These are phyloP conservation scores for Neurospora sp. DNA, from an alignment of 495 filamentous ascomycete genomes.

Conservation along the genomic window DNA sequence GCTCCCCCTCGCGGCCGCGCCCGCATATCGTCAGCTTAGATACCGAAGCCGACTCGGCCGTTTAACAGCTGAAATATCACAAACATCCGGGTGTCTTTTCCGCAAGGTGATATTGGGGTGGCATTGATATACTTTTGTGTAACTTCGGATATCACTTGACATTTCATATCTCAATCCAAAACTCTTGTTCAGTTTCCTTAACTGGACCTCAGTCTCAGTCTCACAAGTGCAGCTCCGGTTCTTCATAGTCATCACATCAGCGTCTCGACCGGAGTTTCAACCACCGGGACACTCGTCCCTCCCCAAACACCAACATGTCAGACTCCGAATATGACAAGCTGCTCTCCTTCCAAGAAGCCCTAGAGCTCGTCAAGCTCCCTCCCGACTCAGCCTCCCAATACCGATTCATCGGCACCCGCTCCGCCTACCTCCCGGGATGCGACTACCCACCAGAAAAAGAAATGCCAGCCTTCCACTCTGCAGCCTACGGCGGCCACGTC, in stretches of 20 bases:
- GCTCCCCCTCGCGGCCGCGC: not conserved
- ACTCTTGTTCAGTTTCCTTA: not conserved
- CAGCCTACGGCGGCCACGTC: constrained; percentile 55
- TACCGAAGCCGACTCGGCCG: not conserved
- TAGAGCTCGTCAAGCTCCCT: constrained; percentile 25
- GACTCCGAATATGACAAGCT: constrained; percentile 8
- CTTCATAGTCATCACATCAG: not conserved
- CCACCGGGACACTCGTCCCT: not conserved
- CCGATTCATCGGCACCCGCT: constrained; percentile 29
- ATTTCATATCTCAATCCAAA: not conserved
- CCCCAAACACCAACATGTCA: constrained; percentile 1
- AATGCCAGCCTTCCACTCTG: constrained; percentile 7
- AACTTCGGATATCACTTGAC: not conserved
- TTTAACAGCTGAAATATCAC: constrained; percentile 2
- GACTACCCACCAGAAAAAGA: constrained; percentile 12
- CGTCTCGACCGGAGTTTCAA: not conserved
- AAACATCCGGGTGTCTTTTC: not conserved
- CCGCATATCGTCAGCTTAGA: not conserved
- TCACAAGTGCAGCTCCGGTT: not conserved
- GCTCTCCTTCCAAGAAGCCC: constrained; percentile 28
- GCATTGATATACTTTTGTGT: not conserved
- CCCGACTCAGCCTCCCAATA: constrained; percentile 9
- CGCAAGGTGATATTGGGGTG: not conserved
- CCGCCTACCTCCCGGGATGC: constrained; percentile 22
- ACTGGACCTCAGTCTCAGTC: accelerated